These are phyloP conservation scores for Ananas comosus DNA, from an alignment of 176 grass and related monocot species.

Conservation along the genomic window DNA sequence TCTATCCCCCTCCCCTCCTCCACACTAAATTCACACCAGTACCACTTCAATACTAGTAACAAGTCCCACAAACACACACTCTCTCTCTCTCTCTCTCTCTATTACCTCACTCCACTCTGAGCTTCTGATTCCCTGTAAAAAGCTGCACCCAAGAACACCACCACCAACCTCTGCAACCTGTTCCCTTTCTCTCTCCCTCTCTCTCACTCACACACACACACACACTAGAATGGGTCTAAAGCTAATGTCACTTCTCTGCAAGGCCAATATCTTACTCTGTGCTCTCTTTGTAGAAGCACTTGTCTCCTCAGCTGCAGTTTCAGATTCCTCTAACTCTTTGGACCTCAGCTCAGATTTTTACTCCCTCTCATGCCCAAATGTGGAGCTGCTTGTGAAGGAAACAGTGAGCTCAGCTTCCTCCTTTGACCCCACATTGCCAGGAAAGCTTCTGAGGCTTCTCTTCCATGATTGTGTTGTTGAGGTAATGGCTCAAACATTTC, in stretches of 20 bases:
- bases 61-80: too few species aligned
- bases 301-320: slow-evolving; percentile 10
- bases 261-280: neutral
- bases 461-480: slow-evolving; percentile 97
- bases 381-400: slow-evolving; percentile 55
- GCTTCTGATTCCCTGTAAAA: neutral
- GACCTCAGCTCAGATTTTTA: slow-evolving; percentile 66
- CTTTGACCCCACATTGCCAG: slow-evolving; percentile 47
- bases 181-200: neutral
- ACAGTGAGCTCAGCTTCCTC: slow-evolving; percentile 46
- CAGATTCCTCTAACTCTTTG: slow-evolving; percentile 17
- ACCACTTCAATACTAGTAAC: neutral
- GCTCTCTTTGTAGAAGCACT: slow-evolving; percentile 18
- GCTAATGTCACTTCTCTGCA: neutral
- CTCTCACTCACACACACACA: neutral
- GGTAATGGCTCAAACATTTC: slow-evolving; percentile 26
- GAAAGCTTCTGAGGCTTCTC: slow-evolving; percentile 80
- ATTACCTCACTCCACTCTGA: neutral
- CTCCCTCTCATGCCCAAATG: slow-evolving; percentile 54
- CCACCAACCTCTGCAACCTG: too few species aligned
- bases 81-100: neutral
- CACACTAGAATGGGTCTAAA: neutral
- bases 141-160: too few species aligned
- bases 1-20: neutral
- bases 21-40: neutral